Conservation (phyloP, 352 stramenopile species). For the Pythium insidiosum region DNA sequence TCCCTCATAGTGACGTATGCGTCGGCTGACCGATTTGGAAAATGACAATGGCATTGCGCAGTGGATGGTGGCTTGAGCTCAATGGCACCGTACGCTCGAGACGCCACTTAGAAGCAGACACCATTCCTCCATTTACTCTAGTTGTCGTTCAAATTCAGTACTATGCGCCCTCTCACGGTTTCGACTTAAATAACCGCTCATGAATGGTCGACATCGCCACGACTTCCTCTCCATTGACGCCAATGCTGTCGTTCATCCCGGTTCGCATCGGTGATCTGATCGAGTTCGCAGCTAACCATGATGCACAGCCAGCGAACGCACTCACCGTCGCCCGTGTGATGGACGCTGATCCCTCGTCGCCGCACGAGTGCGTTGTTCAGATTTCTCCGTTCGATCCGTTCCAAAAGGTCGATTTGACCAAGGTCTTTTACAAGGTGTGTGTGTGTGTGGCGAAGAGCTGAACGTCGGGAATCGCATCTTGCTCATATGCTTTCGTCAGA, state of each 20-base stretch:
- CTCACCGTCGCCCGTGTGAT: conserved; percentile 23
- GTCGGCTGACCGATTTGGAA: not conserved
- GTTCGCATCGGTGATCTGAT: conserved; percentile 30
- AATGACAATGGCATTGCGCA: conserved; percentile 8
- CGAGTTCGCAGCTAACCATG: conserved; percentile 21
- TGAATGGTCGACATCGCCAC: too few relatives aligned
- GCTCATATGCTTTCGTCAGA: too few relatives aligned
- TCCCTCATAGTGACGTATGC: not conserved
- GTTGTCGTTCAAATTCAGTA: too few relatives aligned
- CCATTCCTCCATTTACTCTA: too few relatives aligned
- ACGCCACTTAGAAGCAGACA: too few relatives aligned
- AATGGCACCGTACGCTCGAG: conserved; percentile 18
- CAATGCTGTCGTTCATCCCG: not conserved
- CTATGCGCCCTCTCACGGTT: too few relatives aligned
- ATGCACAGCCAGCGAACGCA: not conserved
- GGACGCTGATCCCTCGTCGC: conserved; percentile 13
- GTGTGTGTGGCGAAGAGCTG: too few relatives aligned
- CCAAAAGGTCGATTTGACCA: conserved; percentile 19
- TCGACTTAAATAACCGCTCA: not conserved
- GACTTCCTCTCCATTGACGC: too few relatives aligned
- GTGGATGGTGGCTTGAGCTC: conserved; percentile 22
- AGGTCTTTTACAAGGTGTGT: conserved; percentile 28
- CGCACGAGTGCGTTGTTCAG: conserved; percentile 25
- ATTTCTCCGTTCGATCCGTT: conserved; percentile 34
- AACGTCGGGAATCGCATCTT: too few relatives aligned